Evolutionary conservation across 768 basidiomycete species (phyloP), one percentile per base, ranked within the genome.

Genomic region (Boletus sensibilis): DNA sequence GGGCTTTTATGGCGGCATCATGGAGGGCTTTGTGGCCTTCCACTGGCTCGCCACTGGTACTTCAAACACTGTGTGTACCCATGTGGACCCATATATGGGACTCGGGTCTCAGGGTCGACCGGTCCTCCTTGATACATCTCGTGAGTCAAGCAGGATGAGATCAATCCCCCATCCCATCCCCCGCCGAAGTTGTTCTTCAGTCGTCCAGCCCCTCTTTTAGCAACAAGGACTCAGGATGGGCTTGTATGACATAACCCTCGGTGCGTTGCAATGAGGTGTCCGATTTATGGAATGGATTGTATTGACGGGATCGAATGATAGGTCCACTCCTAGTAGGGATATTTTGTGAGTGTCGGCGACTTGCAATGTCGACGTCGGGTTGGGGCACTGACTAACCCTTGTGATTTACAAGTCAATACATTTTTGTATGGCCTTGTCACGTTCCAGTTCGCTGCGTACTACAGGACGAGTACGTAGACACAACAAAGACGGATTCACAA

Each of bases 401-500:
- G 4, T n/a, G 10, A 45, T 33, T 7, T 6, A 27, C 25, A 31
- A 68, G 67, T 68, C 44, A 68, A 68, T 37, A 68, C 67, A n/a
- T 64, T 53, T 37, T 58, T 79, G 13, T 78, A 74, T 54, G 78
- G 78, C 1, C 67, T 78, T 14, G 78, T 79, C 58, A 68, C 69
- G 2, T 76, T 72, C 60, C 76, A 78, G 52, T 79, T 79, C 52
- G 66, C 71, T 6, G 58, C 66, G 10, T 79, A 79, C 57, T 66
- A 72, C 60, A 68, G 65, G 42, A 58, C 50, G 44, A 42, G 56
- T 53, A 46, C 47, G 67, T 52, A 14, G 11, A 18, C 1, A 7
- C 5, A 1, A 6, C 37, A 13, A 37, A n/a, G n/a, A 38, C n/a
- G 3, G 20, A 13, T 39, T 18, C 18, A n/a, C n/a, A 20, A 4